A percentile compares a stretch with the other conserved stretches of the same genome.
phyloP scores from a whole-genome alignment of 345 rosid species.

The Sisymbrium altissimum region DNA sequence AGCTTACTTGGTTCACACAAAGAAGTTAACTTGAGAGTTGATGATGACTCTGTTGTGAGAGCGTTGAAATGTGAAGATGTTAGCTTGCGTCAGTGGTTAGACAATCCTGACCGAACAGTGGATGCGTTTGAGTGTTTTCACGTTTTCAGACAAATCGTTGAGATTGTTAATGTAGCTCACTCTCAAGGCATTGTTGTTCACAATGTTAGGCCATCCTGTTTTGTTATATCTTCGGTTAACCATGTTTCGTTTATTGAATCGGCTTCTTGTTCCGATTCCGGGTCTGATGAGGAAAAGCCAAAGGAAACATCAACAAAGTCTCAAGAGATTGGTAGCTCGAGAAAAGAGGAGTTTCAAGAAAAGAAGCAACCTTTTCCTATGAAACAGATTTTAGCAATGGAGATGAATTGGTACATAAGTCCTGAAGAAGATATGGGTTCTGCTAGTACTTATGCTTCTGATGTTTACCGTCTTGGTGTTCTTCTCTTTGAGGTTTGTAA shows the following conservation, averaged over 20 bases:
- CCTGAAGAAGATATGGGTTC: constrained; percentile 75
- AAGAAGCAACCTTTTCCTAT: constrained; percentile 70
- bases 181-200: constrained; percentile 83
- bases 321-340: constrained; percentile 30
- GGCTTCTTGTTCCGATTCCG: constrained; percentile 90
- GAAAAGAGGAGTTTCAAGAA: constrained; percentile 52
- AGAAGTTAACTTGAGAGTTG: constrained; percentile 44
- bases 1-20: constrained; percentile 46
- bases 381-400: constrained; percentile 80
- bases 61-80: constrained; percentile 64
- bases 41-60: constrained; percentile 41
- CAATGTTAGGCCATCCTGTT: constrained; percentile 89
- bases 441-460: constrained; percentile 71
- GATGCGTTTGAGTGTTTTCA: constrained; percentile 84
- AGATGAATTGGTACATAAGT: constrained; percentile 77
- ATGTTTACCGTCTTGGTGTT: constrained; percentile 78
- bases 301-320: constrained; percentile 40
- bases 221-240: constrained; percentile 75
- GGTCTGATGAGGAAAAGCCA: constrained; percentile 69
- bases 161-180: constrained; percentile 74
- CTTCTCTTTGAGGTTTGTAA: constrained; percentile 82
- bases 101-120: constrained; percentile 59
- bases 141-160: constrained; percentile 82
- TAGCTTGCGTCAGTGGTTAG: constrained; percentile 95
- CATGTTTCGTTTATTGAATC: constrained; percentile 87